Percentiles rank a stretch among this genome's conserved stretches.
These are phyloP conservation scores for Trichosporon sp. DNA, from an alignment of 1,284 basidiomycete genomes.

Conservation along the genomic window DNA sequence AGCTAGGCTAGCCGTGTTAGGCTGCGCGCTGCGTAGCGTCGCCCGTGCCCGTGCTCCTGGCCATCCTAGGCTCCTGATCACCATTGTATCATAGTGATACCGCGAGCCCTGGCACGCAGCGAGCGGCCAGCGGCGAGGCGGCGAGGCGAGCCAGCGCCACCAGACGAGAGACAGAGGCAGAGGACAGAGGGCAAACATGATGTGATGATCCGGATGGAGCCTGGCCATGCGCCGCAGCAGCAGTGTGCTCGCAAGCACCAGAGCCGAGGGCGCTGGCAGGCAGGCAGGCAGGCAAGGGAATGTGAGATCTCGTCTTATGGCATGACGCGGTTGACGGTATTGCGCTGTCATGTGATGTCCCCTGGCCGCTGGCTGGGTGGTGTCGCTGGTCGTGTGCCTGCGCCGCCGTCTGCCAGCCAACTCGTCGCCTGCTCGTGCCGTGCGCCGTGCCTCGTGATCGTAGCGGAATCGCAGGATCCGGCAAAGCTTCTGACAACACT, in stretches of 20 bases:
- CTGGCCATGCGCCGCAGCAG: background rate
- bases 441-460: background rate
- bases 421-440: background rate
- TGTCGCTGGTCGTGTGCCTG: background rate
- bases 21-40: background rate
- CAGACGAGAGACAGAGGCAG: no score
- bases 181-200: background rate
- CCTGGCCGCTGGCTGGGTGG: no score
- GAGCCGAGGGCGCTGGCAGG: background rate
- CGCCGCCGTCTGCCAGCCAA: background rate
- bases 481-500: no score
- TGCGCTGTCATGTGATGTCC: background rate
- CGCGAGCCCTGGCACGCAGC: background rate
- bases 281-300: background rate
- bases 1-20: background rate
- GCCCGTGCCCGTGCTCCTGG: background rate
- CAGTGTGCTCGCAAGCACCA: no score
- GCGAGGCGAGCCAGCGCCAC: background rate
- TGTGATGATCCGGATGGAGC: background rate
- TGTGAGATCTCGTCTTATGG: constrained; percentile 4
- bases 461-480: background rate
- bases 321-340: constrained; percentile 1
- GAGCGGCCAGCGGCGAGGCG: no score
- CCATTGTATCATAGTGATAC: background rate
- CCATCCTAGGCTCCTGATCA: background rate